Evolutionary conservation across 768 basidiomycete species (phyloP), one percentile per base, ranked within the genome.

Genomic region (Amanita polypyramis): DNA sequence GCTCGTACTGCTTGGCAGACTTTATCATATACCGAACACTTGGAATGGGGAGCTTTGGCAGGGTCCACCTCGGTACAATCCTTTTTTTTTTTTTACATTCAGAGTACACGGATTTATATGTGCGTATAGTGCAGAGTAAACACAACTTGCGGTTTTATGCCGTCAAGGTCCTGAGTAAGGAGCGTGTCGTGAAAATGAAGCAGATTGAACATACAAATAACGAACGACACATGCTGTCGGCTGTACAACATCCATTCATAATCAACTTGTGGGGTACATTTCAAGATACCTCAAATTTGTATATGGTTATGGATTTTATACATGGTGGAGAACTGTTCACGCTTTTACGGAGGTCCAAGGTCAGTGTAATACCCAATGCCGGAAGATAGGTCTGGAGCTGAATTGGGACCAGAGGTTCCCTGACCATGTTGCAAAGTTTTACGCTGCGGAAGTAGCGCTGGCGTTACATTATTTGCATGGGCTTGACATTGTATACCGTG

Each of bases 181-280:
- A 94, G 52, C 85, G 89, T 61, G 86, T 97, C 46, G 88, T 90
- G 47, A 79, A 76, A 55, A 79, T 90, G 65, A 96, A 97, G 68
- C 96, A 99, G 62, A 80, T 97, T 43, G 91, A 97, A 59, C 96
- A 99, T 58, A 97, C 96, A 37, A 96, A 94, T 62, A 93, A 88
- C 56, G 96, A 99, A 65, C 84, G 91, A 56, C 71, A 71, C 42
- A 92, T 98, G 65, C 78, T 99, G 32, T 77, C 82, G 41, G 74
- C 75, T 19, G 84, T 96, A 4, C 81, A 90, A 50, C 91, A 97
- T 62, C 85, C 92, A 1, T 91, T 97, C 66, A 88, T 97, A 56
- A 80, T 97, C 69, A 97, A 94, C 62, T 78, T 97, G 4, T 97
- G 93, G 93, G 94, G 94, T 29, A 79, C 82, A 3, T 94, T 94